Percentiles rank a stretch among this genome's conserved stretches.
These are phyloP conservation scores for Tulasnella sp. DNA, from an alignment of 768 basidiomycete genomes.

Conservation along the genomic window DNA sequence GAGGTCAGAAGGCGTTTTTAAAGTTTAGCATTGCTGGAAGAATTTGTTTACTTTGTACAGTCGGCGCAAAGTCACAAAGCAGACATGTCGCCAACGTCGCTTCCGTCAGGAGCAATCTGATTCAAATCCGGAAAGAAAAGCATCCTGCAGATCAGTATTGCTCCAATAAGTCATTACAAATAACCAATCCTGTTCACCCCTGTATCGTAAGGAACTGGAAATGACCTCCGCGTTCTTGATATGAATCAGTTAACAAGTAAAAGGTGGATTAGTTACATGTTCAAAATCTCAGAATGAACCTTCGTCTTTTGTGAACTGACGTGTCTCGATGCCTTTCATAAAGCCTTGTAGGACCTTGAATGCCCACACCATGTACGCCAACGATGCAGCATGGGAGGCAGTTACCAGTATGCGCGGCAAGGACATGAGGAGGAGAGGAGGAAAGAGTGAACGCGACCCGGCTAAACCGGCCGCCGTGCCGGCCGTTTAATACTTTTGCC, in stretches of 20 bases:
- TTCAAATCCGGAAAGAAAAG: background rate
- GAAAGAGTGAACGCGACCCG: too few relatives aligned
- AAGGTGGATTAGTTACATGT: too few relatives aligned
- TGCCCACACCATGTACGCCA: slow-evolving; percentile 3
- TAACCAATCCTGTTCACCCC: slow-evolving; percentile 33
- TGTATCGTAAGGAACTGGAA: slow-evolving; percentile 70
- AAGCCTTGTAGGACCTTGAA: background rate
- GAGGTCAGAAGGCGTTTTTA: too few relatives aligned
- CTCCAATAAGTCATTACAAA: background rate
- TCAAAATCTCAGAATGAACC: too few relatives aligned
- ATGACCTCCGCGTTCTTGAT: slow-evolving; percentile 39
- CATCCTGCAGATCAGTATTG: background rate
- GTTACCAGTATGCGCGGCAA: background rate
- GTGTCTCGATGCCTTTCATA: background rate
- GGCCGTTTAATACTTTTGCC: too few relatives aligned
- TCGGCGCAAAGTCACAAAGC: background rate
- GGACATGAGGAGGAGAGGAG: background rate
- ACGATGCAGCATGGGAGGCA: background rate
- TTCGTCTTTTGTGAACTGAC: too few relatives aligned
- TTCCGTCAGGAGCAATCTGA: background rate
- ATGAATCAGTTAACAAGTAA: too few relatives aligned
- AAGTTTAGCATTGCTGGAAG: too few relatives aligned
- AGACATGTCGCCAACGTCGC: background rate
- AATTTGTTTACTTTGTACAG: background rate
- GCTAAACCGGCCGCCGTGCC: too few relatives aligned